Conservation (phyloP, 208 protist species). For the Angomonas desouzai region DNA sequence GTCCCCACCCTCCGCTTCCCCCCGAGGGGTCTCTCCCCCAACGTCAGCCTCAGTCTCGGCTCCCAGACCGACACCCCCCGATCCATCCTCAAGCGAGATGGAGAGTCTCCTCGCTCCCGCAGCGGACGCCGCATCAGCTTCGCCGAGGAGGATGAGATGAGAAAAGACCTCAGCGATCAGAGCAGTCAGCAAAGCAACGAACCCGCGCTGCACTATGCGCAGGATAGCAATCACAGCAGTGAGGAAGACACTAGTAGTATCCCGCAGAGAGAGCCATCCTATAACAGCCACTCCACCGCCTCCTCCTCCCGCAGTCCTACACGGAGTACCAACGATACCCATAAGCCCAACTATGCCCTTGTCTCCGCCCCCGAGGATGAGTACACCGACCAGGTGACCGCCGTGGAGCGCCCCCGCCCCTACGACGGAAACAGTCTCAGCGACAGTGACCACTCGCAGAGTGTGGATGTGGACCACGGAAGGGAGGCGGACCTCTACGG, state of each 20-base stretch:
- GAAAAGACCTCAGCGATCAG: background rate
- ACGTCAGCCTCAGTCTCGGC: conserved; percentile 20
- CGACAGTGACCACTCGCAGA: background rate
- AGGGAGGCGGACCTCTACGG: background rate
- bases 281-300: background rate
- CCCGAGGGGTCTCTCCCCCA: background rate
- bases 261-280: background rate
- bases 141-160: conserved; percentile 9
- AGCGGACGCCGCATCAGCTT: conserved; percentile 28
- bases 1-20: conserved; percentile 1
- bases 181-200: conserved; percentile 10
- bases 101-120: conserved; percentile 6
- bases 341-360: background rate
- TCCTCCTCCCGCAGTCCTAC: background rate
- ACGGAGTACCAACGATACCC: conserved; percentile 2
- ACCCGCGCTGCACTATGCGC: background rate
- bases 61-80: conserved; percentile 28
- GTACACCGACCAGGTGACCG: background rate
- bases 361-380: background rate
- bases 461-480: background rate
- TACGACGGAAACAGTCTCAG: background rate
- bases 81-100: conserved; percentile 27
- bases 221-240: background rate
- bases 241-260: background rate
- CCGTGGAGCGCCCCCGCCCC: too few species aligned